Base-by-base conservation (phyloP, 805 yeast species). In the Hanseniaspora thailandica region DNA sequence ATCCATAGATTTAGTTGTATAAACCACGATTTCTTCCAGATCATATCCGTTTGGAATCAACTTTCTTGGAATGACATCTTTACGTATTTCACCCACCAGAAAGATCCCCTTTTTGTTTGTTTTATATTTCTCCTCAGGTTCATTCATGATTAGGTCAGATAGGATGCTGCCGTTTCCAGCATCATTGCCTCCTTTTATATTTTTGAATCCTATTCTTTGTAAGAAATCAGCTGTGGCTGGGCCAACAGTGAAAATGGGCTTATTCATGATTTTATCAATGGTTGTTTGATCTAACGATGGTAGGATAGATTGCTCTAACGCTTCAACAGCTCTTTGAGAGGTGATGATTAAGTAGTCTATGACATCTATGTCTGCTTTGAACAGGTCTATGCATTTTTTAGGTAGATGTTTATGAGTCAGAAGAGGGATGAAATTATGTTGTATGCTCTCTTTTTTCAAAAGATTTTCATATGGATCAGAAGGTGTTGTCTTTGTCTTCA, bases 271-370 rank as follows among this genome's bases (percentile, higher is more conserved):
- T 0, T 47, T 52, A 7, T 63, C 59, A 53, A 55, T 62, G 8
- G 46, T 56, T 1, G 46, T 60, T 0, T 41, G 45, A 2, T 60
- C 19, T 12, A 68, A 55, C 0, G 41, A 33, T 8, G 67, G 60
- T 1, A 66, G 47, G 5, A 82, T 66, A 13, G 76, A 63, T 36
- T 70, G 69, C 56, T 76, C 76, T 12, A 87, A 66, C 5, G 86
- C 81, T 59, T 89, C 96, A 0, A 89, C 95, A 1, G 96, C 95
- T 58, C 97, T 67, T 63, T 90, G 97, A 1, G 95, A 84, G 0
- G 97, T 89, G 4, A 90, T 80, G 9, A 90, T 82, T 35, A 87
- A 66, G 0, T 81, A 76, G 39, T 74, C 72, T 28, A 72, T 59
- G 1, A 60, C 45, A 0, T 76, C 55, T 9, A 67, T 69, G 0